Evolutionary conservation across 202 grass and related monocot species (phyloP).

Genomic region (Elaeis oleifera): DNA sequence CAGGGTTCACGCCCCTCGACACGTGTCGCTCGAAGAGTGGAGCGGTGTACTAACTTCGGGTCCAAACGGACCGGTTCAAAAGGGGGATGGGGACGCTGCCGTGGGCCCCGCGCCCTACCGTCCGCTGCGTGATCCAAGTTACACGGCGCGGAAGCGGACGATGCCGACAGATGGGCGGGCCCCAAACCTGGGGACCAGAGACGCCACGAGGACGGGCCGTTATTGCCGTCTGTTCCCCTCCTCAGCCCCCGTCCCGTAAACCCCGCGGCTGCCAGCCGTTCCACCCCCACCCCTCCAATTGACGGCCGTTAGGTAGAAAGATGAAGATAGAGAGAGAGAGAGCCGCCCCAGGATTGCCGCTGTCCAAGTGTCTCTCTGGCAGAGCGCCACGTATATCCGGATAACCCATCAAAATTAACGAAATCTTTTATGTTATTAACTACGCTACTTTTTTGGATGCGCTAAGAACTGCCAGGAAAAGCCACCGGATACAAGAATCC

Average conservation of each 20-base stretch:
- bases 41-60: background rate
- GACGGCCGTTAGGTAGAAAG: background rate
- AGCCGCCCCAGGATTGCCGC: background rate
- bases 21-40: background rate
- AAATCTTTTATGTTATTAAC: too few relatives aligned
- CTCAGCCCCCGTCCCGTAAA: background rate
- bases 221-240: background rate
- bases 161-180: constrained; percentile 4
- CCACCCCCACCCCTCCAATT: too few relatives aligned
- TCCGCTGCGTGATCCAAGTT: constrained; percentile 6
- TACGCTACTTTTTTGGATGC: too few relatives aligned
- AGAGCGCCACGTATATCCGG: background rate
- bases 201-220: background rate
- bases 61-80: background rate
- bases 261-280: too few relatives aligned
- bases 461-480: too few relatives aligned
- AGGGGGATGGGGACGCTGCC: background rate
- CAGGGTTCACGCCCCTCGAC: background rate
- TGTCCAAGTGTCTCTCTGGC: background rate
- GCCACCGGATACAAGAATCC: too few relatives aligned
- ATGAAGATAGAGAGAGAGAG: background rate
- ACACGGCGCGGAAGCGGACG: background rate
- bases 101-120: background rate
- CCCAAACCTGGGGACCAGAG: background rate
- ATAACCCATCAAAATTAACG: too few relatives aligned